These are phyloP conservation scores for Erucastrum elatum DNA, from an alignment of 345 rosid species.

Conservation along the genomic window DNA sequence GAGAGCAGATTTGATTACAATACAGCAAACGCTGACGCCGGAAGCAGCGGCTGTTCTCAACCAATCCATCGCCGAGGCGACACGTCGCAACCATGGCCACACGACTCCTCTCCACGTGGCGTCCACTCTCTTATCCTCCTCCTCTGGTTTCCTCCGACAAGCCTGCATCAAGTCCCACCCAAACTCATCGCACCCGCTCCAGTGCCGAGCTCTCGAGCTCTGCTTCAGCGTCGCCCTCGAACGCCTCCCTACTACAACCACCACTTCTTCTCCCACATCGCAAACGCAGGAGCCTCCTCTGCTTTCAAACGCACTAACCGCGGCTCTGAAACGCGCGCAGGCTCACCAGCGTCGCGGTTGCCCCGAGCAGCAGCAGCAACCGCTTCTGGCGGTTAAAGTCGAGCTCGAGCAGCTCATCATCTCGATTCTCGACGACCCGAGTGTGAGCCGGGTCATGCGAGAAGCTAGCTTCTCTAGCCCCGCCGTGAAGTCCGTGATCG, in stretches of 20 bases:
- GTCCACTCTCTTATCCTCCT: slow-evolving; percentile 75
- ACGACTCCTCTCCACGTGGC: slow-evolving; percentile 98
- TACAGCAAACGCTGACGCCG: slow-evolving; percentile 97
- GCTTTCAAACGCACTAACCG: slow-evolving; percentile 95
- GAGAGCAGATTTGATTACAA: slow-evolving; percentile 94
- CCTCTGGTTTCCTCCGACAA: slow-evolving; percentile 89
- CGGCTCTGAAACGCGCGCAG: slow-evolving; percentile 95
- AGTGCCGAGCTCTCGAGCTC: slow-evolving; percentile 98
- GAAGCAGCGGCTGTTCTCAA: slow-evolving; percentile 89
- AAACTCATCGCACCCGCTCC: slow-evolving; percentile 96
- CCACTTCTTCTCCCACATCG: slow-evolving; percentile 18
- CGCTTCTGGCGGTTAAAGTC: slow-evolving; percentile 87
- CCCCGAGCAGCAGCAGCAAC: slow-evolving; percentile 98
- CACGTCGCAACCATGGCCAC: slow-evolving; percentile 89
- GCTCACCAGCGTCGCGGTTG: slow-evolving; percentile 99
- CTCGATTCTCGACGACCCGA: slow-evolving; percentile 96
- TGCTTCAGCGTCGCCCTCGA: slow-evolving; percentile 99
- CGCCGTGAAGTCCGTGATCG: slow-evolving; percentile 86
- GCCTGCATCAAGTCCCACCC: slow-evolving; percentile 99
- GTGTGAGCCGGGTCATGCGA: slow-evolving; percentile 96
- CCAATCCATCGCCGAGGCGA: slow-evolving; percentile 87
- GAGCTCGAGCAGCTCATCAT: slow-evolving; percentile 97
- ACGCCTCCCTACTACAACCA: slow-evolving; percentile 69
- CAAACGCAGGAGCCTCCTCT: slow-evolving; percentile 72
- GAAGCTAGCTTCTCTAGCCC: slow-evolving; percentile 99